Evolutionary conservation across 2,329 filamentous ascomycete genomes (phyloP), one percentile per base, ranked within the genome.

Genomic region (Nemania sp.): DNA sequence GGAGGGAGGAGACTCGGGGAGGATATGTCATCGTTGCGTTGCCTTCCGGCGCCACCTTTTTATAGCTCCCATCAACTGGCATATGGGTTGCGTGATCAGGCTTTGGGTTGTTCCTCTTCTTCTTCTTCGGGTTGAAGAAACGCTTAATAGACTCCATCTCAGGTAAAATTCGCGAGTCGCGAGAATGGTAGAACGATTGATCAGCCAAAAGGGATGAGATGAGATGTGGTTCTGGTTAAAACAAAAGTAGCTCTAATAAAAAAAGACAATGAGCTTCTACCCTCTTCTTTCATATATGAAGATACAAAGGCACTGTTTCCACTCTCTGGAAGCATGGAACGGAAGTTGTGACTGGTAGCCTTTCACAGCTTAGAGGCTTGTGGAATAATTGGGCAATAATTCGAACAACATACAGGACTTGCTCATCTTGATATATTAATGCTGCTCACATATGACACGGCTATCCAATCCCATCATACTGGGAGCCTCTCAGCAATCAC

Each of bases 141-240:
- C 13, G 54, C 47, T 58, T 66, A 15, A 67, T 63, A n/a, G 43
- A 48, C n/a, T 66, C 62, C 68, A 70, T 69, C 35, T 34, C 17
- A 17, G n/a, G 3, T 5, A 25, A 29, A 7, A 15, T 52, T 11
- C 25, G 10, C 35, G 4, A 32, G 17, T 46, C 5, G 48, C 37
- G 18, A 29, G 6, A 32, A 17, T 20, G 10, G 20, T 18, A 1
- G 25, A 52, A 48, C 29, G 25, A 13, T 15, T 20, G 9, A 5
- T 21, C 5, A 18, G 6, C 11, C n/a, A n/a, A 9, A 3, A 11
- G 20, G 10, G 25, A 25, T 20, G 15, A 35, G 3, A 57, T 37
- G 15, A 32, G 25, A 17, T 3, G 5, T 21, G 52, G 47, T 53
- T 3, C 3, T 21, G 52, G 47, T 53, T 60, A 18, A 50, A 25